Evolutionary conservation across 257 asterid species (phyloP).

Genomic region (Echites panduratus): DNA sequence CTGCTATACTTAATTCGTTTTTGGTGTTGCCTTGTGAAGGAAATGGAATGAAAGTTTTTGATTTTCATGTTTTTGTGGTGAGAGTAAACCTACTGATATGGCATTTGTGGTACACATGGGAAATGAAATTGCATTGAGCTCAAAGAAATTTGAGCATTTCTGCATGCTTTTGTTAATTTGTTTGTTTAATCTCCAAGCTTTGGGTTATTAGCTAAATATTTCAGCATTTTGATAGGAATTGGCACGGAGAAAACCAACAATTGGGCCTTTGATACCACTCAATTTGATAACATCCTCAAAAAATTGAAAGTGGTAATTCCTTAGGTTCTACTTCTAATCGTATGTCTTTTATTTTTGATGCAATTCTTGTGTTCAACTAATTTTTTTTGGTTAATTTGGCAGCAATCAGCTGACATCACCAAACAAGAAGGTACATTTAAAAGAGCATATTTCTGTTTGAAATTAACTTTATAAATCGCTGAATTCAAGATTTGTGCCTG

Average conservation of each 20-base stretch:
- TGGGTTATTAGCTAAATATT: constrained; percentile 1
- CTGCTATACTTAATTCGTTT: background rate
- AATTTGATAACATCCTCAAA: constrained; percentile 88
- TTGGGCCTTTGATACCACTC: constrained; percentile 97
- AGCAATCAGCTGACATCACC: constrained; percentile 58
- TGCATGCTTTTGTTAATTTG: background rate
- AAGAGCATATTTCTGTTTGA: constrained; percentile 11
- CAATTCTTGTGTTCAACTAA: constrained; percentile 3
- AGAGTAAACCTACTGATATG: background rate
- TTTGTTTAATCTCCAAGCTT: no score
- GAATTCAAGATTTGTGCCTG: constrained; percentile 13
- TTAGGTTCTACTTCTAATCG: constrained; percentile 1
- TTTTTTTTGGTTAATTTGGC: constrained; percentile 22
- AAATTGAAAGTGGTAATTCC: constrained; percentile 76
- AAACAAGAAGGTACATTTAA: constrained; percentile 47
- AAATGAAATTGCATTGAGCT: background rate
- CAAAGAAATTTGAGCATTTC: background rate
- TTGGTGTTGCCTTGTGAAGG: background rate
- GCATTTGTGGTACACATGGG: background rate
- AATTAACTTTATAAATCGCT: constrained; percentile 3
- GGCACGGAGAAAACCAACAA: constrained; percentile 75
- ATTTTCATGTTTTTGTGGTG: background rate
- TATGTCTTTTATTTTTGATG: background rate
- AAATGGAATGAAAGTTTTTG: background rate
- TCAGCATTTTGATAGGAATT: constrained; percentile 40